Evolutionary conservation across 139 green algal species (phyloP).

Genomic region (Haematococcus lacustris): DNA sequence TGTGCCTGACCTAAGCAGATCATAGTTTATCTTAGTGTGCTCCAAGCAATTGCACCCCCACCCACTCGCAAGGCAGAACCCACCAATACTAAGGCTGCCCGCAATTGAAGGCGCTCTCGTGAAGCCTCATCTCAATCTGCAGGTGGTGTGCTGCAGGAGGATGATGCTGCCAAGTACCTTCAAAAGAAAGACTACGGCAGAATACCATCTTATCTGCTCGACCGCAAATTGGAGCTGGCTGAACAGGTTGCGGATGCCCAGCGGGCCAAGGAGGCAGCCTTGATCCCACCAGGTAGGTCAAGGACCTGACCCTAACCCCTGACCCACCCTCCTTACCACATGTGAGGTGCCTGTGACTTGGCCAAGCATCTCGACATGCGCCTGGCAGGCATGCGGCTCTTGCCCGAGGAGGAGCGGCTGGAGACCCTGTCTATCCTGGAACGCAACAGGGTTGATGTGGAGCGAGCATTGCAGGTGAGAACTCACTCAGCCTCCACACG

Average conservation of each 20-base stretch:
- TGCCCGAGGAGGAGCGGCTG: constrained; percentile 50
- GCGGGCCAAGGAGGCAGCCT: constrained; percentile 29
- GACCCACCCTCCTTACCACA: too few relatives aligned
- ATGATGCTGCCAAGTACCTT: constrained; percentile 17
- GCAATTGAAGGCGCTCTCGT: neutral
- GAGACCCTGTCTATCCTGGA: constrained; percentile 49
- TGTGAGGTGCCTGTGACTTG: too few relatives aligned
- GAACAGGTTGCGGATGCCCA: constrained; percentile 25
- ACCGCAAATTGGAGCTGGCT: constrained; percentile 53
- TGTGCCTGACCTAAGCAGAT: neutral
- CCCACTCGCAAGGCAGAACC: too few relatives aligned
- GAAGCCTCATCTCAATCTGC: neutral
- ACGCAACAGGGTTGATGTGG: constrained; percentile 41
- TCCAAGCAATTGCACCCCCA: too few relatives aligned
- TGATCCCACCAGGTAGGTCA: constrained; percentile 9
- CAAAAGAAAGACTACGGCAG: constrained; percentile 43
- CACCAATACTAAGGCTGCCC: neutral
- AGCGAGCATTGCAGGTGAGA: constrained; percentile 22
- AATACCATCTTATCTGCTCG: constrained; percentile 50
- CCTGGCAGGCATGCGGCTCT: constrained; percentile 57
- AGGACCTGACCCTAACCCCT: too few relatives aligned
- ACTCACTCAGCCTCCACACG: neutral
- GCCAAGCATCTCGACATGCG: too few relatives aligned
- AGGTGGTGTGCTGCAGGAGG: constrained; percentile 3
- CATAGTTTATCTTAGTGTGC: neutral